A percentile compares a stretch with the other conserved stretches of the same genome.
phyloP scores from a whole-genome alignment of 306 rosid species.

The Cajanus cajan region DNA sequence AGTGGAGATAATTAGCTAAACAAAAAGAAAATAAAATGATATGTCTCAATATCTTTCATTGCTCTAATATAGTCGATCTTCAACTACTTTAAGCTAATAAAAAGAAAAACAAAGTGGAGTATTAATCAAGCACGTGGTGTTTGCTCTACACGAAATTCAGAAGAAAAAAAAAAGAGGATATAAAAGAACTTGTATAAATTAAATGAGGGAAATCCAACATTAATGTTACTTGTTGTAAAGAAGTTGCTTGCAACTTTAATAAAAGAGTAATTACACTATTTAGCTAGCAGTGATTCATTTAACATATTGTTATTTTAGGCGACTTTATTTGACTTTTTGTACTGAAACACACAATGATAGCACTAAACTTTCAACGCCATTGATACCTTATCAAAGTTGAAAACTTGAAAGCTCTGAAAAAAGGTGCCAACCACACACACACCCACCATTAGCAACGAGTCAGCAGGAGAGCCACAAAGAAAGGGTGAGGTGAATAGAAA shows the following conservation, averaged over 20 bases:
- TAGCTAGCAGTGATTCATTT: neutral
- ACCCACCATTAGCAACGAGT: slow-evolving; percentile 38
- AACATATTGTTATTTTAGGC: neutral
- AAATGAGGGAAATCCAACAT: neutral
- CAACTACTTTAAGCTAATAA: neutral
- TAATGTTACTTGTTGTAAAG: neutral
- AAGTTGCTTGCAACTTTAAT: neutral
- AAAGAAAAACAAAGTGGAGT: neutral
- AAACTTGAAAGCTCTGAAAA: slow-evolving; percentile 11
- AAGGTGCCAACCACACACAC: slow-evolving; percentile 34
- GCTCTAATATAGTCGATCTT: neutral
- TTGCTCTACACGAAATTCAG: neutral
- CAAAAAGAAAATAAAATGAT: neutral
- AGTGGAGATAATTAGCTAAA: neutral
- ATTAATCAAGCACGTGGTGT: neutral
- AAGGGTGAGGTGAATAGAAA: slow-evolving; percentile 40
- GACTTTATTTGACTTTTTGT: slow-evolving; percentile 20
- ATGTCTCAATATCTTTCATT: neutral
- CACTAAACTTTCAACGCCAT: slow-evolving; percentile 39
- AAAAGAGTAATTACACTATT: neutral
- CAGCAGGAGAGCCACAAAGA: slow-evolving; percentile 46
- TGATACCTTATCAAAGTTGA: slow-evolving; percentile 35
- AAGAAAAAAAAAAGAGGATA: neutral
- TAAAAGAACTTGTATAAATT: neutral
- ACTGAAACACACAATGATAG: slow-evolving; percentile 3